These are phyloP conservation scores for Dictyostelium purpureum DNA, from an alignment of 78 protist species.

Conservation along the genomic window DNA sequence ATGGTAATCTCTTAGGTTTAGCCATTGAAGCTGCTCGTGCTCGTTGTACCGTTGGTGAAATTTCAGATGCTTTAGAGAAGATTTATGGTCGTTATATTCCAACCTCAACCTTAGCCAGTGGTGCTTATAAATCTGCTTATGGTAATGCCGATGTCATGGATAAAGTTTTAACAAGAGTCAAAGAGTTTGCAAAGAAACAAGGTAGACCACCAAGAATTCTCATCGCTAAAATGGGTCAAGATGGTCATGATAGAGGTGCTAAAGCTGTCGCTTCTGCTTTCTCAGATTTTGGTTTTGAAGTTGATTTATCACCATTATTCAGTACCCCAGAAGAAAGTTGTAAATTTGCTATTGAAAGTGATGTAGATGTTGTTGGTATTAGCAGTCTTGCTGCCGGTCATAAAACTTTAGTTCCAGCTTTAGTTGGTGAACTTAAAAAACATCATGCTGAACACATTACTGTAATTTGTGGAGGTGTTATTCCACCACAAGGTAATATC, in stretches of 20 bases:
- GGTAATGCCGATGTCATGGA: conserved; percentile 70
- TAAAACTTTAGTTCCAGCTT: conserved; percentile 95
- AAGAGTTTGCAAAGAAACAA: conserved; percentile 72
- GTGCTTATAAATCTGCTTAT: conserved; percentile 86
- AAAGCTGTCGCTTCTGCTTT: conserved; percentile 98
- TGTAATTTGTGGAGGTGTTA: conserved; percentile 97
- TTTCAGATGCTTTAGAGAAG: conserved; percentile 92
- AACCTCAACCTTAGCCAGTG: conserved; percentile 71
- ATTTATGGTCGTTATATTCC: conserved; percentile 80
- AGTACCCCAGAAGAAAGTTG: conserved; percentile 89
- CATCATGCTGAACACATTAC: conserved; percentile 82
- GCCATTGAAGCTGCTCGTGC: conserved; percentile 93
- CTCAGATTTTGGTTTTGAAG: conserved; percentile 98
- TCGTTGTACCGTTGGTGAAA: conserved; percentile 97
- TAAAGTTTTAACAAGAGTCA: conserved; percentile 40
- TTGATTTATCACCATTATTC: conserved; percentile 93
- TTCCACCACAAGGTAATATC: conserved; percentile 93
- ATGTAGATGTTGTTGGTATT: conserved; percentile 98
- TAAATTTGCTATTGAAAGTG: conserved; percentile 95
- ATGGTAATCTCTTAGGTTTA: conserved; percentile 81
- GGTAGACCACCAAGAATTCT: conserved; percentile 97
- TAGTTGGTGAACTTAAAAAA: conserved; percentile 82
- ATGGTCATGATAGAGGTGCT: conserved; percentile 99
- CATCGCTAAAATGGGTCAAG: conserved; percentile 98
- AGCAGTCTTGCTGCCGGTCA: conserved; percentile 98